A percentile compares a stretch with the other conserved stretches of the same genome.
Evolutionary conservation across 352 stramenopile species (phyloP).

Genomic region (Phytopythium montanum): DNA sequence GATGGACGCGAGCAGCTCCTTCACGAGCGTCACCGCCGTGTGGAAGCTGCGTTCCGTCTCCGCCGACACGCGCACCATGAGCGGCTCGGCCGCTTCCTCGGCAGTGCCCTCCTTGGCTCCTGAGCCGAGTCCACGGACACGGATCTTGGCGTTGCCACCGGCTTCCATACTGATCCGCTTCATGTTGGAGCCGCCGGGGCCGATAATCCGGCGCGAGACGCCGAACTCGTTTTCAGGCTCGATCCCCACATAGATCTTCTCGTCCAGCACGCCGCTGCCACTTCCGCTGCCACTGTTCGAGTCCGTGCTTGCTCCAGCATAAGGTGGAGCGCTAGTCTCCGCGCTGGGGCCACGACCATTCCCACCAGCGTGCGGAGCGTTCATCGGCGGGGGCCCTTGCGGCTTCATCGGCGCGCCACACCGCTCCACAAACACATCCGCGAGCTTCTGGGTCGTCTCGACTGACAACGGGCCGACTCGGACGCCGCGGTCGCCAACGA

Average conservation of each 20-base stretch:
- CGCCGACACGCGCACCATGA: slow-evolving; percentile 82
- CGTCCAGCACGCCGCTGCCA: slow-evolving; percentile 35
- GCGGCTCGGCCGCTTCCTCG: slow-evolving; percentile 71
- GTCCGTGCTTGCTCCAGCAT: slow-evolving; percentile 13
- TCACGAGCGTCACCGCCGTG: slow-evolving; percentile 65
- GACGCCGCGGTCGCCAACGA: slow-evolving; percentile 58
- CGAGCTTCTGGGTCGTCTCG: slow-evolving; percentile 60
- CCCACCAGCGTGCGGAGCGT: not conserved
- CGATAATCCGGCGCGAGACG: slow-evolving; percentile 82
- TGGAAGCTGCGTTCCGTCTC: slow-evolving; percentile 85
- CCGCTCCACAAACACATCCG: slow-evolving; percentile 69
- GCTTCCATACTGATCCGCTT: slow-evolving; percentile 86
- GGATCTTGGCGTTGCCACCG: slow-evolving; percentile 77
- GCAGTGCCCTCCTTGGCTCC: slow-evolving; percentile 67
- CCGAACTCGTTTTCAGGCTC: slow-evolving; percentile 85
- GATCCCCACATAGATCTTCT: slow-evolving; percentile 84
- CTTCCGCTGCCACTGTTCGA: not conserved
- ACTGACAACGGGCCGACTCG: slow-evolving; percentile 59
- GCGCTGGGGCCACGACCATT: slow-evolving; percentile 2
- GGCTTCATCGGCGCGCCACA: slow-evolving; percentile 39
- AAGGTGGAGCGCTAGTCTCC: slow-evolving; percentile 9
- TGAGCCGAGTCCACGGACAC: slow-evolving; percentile 77
- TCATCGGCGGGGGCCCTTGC: slow-evolving; percentile 14
- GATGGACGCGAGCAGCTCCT: slow-evolving; percentile 63
- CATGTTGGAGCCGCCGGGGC: slow-evolving; percentile 74